Base-by-base conservation (phyloP, 805 yeast species). In the Blastobotrys muscicola region DNA sequence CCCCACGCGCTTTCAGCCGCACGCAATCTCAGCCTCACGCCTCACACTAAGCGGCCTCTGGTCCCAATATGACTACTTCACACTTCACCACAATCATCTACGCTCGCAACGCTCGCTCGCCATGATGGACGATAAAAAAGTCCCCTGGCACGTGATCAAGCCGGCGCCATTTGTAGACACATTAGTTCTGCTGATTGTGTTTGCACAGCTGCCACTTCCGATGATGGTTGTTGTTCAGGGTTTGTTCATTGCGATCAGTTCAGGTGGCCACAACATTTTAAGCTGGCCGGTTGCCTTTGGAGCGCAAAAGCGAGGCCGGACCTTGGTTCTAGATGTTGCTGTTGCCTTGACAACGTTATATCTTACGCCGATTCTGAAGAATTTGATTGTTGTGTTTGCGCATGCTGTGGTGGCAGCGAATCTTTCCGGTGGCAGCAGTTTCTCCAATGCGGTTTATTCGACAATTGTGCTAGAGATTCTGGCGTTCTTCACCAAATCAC, bases 91-190 rank as follows among this genome's bases (percentile, higher is more conserved):
- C n/a, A n/a, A n/a, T n/a, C n/a, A n/a, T n/a, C n/a, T n/a, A n/a
- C n/a, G n/a, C n/a, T n/a, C n/a, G n/a, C n/a, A n/a, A n/a, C n/a
- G n/a, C n/a, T n/a, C n/a, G n/a, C n/a, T n/a, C 26, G 26, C 26
- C 26, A 20, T 20, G 26, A 20, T 6, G 26, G 26, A 20, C 26
- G 26, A 20, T 6, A 20, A 20, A 20, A 20, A 20, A 20, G 26
- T 20, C 26, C 26, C 26, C 6, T 20, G 26, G 26, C 26, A 20
- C 13, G 48, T 63, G 33, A 51, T 63, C 30, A 54, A 57, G 12
- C 57, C 61, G 32, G 55, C 59, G 13, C 50, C 66, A 1, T 51
- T 61, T 36, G 26, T 51, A n/a, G 68, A 64, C 44, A 57, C 68
- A 2, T 41, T 63, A 36, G 61, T 66, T 5, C 44, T 64, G 10